phyloP scores from a whole-genome alignment of 2,329 filamentous ascomycete species.

The Hymenoscyphus fructigenus region DNA sequence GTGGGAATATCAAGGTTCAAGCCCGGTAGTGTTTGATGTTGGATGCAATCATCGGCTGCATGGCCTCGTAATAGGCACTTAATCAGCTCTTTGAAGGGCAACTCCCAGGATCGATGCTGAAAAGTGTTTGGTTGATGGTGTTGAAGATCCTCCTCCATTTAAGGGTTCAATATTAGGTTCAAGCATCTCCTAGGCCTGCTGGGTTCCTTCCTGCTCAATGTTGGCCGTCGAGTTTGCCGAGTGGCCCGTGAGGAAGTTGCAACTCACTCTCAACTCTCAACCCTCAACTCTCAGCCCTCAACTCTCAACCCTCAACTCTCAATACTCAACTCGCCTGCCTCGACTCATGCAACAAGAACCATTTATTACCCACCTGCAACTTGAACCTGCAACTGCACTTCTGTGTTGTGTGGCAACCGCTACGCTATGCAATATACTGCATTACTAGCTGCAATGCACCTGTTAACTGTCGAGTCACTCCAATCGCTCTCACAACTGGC shows the following conservation, averaged over 20 bases:
- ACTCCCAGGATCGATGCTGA: background rate
- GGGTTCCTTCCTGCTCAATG: background rate
- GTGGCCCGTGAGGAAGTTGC: background rate
- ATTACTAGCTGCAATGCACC: background rate
- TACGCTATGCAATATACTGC: background rate
- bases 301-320: too few species aligned
- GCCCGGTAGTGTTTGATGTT: background rate
- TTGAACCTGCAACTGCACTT: background rate
- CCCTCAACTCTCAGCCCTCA: background rate
- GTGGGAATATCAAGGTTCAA: background rate
- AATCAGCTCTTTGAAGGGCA: background rate
- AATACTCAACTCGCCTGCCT: background rate
- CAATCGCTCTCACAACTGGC: background rate
- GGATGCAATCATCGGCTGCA: background rate
- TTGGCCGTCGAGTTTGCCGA: background rate
- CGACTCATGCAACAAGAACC: background rate
- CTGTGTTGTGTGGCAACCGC: background rate
- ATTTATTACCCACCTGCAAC: background rate
- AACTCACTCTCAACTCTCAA: too few species aligned
- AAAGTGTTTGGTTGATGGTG: too few species aligned
- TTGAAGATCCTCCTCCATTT: too few species aligned
- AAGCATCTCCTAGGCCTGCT: background rate
- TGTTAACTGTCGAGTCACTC: conserved; percentile 4
- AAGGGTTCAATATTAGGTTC: background rate
- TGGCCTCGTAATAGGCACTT: background rate